These are phyloP conservation scores for Neodidymelliopsis sp. DNA, from an alignment of 2,329 filamentous ascomycete genomes.

Conservation along the genomic window DNA sequence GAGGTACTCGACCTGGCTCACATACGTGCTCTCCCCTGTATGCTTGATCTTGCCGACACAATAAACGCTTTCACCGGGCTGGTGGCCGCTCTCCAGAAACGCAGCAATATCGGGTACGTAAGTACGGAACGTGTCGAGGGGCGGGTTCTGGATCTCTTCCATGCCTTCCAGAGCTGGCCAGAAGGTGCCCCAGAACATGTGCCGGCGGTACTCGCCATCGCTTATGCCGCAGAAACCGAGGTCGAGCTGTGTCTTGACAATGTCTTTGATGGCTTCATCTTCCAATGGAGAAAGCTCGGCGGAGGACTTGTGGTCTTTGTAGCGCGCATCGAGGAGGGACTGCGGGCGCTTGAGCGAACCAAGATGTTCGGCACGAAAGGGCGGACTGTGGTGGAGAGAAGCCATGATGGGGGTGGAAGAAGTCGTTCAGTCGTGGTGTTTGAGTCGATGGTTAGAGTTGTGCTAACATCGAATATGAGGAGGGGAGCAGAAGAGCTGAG, in stretches of 20 bases:
- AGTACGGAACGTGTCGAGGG: conserved; percentile 59
- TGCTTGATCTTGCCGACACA: conserved; percentile 65
- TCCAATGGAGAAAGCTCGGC: conserved; percentile 67
- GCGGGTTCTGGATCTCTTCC: conserved; percentile 57
- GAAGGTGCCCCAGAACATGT: conserved; percentile 63
- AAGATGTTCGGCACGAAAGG: conserved; percentile 75
- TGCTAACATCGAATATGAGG: background rate
- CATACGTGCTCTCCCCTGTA: conserved; percentile 60
- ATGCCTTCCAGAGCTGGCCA: conserved; percentile 61
- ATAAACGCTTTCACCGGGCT: conserved; percentile 62
- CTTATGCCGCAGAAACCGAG: conserved; percentile 68
- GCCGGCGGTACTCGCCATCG: conserved; percentile 69
- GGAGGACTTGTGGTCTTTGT: conserved; percentile 61
- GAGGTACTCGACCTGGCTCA: conserved; percentile 65
- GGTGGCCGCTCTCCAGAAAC: conserved; percentile 64
- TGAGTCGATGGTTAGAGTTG: background rate
- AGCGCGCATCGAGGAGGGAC: conserved; percentile 64
- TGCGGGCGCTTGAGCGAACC: conserved; percentile 72
- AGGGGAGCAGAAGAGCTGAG: background rate
- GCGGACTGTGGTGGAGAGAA: conserved; percentile 53
- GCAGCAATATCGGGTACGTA: conserved; percentile 67
- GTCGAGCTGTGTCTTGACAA: conserved; percentile 68
- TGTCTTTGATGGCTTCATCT: conserved; percentile 67
- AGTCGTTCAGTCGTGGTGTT: background rate
- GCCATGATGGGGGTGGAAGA: conserved; percentile 18